Percentiles rank a stretch among this genome's conserved stretches.
Conservation (phyloP, 345 rosid genomes). For the Euphorbia tirucalli region DNA sequence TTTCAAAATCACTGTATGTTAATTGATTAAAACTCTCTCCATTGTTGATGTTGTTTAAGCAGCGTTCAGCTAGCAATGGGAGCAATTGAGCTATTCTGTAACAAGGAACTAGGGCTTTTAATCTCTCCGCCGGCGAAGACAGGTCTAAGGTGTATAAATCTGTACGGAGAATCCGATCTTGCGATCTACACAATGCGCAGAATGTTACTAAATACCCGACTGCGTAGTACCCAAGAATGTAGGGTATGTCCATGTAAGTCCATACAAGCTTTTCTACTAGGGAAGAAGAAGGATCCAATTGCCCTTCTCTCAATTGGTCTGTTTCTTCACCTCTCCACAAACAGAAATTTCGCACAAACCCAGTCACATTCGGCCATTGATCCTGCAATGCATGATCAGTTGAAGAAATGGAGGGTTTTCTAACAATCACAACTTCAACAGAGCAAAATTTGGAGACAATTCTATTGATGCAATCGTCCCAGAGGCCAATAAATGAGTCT, state of each 20-base stretch:
- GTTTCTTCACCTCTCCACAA: conserved; percentile 97
- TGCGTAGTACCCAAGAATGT: conserved; percentile 78
- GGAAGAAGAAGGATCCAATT: conserved; percentile 56
- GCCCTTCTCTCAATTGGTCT: conserved; percentile 60
- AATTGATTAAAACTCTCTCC: conserved; percentile 29
- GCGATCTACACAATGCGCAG: conserved; percentile 70
- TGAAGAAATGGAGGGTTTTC: conserved; percentile 43
- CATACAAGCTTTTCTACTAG: conserved; percentile 75
- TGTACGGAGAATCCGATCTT: conserved; percentile 59
- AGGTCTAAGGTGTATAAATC: conserved; percentile 69
- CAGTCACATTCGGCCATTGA: conserved; percentile 90
- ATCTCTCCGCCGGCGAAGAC: conserved; percentile 56
- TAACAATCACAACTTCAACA: conserved; percentile 46
- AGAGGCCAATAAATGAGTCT: conserved; percentile 78
- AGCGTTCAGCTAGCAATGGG: conserved; percentile 67
- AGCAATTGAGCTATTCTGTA: conserved; percentile 73
- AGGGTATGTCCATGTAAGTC: conserved; percentile 86
- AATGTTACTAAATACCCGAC: conserved; percentile 72
- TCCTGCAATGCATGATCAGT: conserved; percentile 46
- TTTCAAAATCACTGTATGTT: conserved; percentile 72
- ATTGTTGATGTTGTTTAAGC: conserved; percentile 34
- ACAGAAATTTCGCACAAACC: conserved; percentile 67
- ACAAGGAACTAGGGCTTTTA: conserved; percentile 81
- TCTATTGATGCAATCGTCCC: conserved; percentile 88
- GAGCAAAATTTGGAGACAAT: conserved; percentile 74